Conservation (phyloP, 306 rosid species). For the Echinosophora koreensis region DNA sequence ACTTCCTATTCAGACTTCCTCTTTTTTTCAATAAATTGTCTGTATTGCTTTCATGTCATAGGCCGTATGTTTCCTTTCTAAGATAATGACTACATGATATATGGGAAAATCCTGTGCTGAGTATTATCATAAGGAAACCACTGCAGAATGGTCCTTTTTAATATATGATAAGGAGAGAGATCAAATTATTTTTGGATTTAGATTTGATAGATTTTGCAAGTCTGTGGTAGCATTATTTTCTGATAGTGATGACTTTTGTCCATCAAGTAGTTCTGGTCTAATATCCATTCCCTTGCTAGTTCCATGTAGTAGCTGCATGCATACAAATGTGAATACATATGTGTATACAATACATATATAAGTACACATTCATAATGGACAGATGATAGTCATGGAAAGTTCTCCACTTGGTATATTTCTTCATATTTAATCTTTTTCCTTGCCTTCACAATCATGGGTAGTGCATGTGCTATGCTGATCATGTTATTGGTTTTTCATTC, state of each 20-base stretch:
- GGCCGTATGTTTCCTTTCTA: neutral
- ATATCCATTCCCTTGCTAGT: neutral
- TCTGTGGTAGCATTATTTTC: neutral
- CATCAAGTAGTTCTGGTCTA: neutral
- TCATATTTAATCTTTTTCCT: constrained; percentile 3
- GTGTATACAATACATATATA: neutral
- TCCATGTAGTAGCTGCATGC: neutral
- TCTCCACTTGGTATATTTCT: constrained; percentile 1
- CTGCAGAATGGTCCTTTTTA: constrained; percentile 4
- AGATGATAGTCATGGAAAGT: constrained; percentile 10
- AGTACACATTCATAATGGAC: neutral
- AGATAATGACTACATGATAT: constrained; percentile 1
- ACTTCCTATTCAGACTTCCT: too few species aligned
- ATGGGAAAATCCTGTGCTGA: constrained; percentile 5
- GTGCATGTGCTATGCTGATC: constrained; percentile 25
- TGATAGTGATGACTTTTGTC: neutral
- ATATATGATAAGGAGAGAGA: neutral
- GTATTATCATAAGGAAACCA: constrained; percentile 12
- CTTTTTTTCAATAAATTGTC: neutral
- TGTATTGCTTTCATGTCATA: constrained; percentile 3
- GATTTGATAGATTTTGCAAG: neutral
- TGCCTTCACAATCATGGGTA: constrained; percentile 27
- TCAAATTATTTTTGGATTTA: constrained; percentile 8
- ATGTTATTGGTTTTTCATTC: constrained; percentile 16
- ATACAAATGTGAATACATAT: neutral